These are phyloP conservation scores for Xerocomellus chrysenteron DNA, from an alignment of 768 basidiomycete species.

Conservation along the genomic window DNA sequence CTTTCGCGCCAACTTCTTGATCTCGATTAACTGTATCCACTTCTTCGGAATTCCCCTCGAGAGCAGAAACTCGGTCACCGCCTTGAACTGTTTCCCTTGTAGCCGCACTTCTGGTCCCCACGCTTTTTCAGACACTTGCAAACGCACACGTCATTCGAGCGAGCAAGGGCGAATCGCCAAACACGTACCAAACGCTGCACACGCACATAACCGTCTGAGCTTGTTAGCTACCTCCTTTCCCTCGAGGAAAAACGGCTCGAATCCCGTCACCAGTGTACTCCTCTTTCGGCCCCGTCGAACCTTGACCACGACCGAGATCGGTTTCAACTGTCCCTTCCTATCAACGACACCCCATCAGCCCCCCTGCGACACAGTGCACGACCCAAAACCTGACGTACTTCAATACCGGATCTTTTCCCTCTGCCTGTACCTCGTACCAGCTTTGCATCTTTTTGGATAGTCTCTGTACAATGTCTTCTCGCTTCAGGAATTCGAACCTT, in stretches of 20 bases:
- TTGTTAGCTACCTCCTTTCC: slow-evolving; percentile 78
- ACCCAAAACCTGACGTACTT: slow-evolving; percentile 49
- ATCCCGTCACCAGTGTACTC: slow-evolving; percentile 72
- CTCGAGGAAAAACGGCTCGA: slow-evolving; percentile 72
- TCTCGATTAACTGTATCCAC: slow-evolving; percentile 66
- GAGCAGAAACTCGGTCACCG: slow-evolving; percentile 64
- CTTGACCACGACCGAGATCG: slow-evolving; percentile 70
- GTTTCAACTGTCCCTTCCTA: slow-evolving; percentile 76
- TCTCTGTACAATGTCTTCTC: slow-evolving; percentile 58
- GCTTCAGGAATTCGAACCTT: slow-evolving; percentile 55
- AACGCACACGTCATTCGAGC: not conserved
- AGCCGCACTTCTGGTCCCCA: slow-evolving; percentile 71
- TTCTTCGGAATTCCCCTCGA: slow-evolving; percentile 75
- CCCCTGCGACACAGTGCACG: not conserved
- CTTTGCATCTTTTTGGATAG: slow-evolving; percentile 68
- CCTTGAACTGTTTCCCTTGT: slow-evolving; percentile 77
- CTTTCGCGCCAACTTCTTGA: slow-evolving; percentile 34
- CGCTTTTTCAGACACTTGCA: slow-evolving; percentile 61
- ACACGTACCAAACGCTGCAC: slow-evolving; percentile 68
- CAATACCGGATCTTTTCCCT: slow-evolving; percentile 53
- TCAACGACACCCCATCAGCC: not conserved
- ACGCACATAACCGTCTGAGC: slow-evolving; percentile 72
- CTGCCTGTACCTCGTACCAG: slow-evolving; percentile 65
- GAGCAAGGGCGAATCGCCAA: not conserved
- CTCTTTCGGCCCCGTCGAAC: slow-evolving; percentile 74